A percentile compares a stretch with the other conserved stretches of the same genome.
Evolutionary conservation across 2,329 filamentous ascomycete genomes (phyloP).

Genomic region (Paraconiothyrium sp.): DNA sequence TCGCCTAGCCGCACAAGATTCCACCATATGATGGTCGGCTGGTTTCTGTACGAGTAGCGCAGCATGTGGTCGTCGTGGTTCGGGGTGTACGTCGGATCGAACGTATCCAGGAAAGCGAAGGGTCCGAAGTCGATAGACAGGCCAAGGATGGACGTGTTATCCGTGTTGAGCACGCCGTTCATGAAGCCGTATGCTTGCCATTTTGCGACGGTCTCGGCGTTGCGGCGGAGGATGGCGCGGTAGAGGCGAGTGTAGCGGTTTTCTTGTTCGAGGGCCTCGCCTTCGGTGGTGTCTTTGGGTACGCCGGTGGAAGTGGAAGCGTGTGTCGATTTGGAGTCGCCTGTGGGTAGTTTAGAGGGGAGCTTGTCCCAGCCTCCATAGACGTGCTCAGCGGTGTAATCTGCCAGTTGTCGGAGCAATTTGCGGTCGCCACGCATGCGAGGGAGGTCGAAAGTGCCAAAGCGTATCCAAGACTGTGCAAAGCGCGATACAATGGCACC

Average conservation of each 20-base stretch:
- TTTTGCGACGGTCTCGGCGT: slow-evolving; percentile 85
- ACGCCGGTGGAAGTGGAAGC: slow-evolving; percentile 59
- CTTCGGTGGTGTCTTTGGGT: slow-evolving; percentile 69
- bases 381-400: slow-evolving; percentile 87
- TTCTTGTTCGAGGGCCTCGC: slow-evolving; percentile 72
- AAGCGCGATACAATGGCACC: slow-evolving; percentile 93
- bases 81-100: slow-evolving; percentile 92
- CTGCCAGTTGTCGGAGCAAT: slow-evolving; percentile 76
- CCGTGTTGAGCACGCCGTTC: slow-evolving; percentile 97
- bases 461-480: slow-evolving; percentile 87
- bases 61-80: slow-evolving; percentile 94
- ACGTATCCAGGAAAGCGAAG: slow-evolving; percentile 97
- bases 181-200: slow-evolving; percentile 99
- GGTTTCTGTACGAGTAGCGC: slow-evolving; percentile 91
- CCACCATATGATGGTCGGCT: slow-evolving; percentile 98
- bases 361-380: slow-evolving; percentile 88
- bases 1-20: slow-evolving; percentile 93
- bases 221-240: slow-evolving; percentile 84
- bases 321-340: slow-evolving; percentile 60
- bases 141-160: slow-evolving; percentile 92
- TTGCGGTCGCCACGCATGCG: slow-evolving; percentile 81
- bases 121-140: slow-evolving; percentile 94
- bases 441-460: slow-evolving; percentile 96
- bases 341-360: slow-evolving; percentile 64
- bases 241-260: slow-evolving; percentile 91